phyloP scores from a whole-genome alignment of 169 alveolate species.

The Eimeria praecox region DNA sequence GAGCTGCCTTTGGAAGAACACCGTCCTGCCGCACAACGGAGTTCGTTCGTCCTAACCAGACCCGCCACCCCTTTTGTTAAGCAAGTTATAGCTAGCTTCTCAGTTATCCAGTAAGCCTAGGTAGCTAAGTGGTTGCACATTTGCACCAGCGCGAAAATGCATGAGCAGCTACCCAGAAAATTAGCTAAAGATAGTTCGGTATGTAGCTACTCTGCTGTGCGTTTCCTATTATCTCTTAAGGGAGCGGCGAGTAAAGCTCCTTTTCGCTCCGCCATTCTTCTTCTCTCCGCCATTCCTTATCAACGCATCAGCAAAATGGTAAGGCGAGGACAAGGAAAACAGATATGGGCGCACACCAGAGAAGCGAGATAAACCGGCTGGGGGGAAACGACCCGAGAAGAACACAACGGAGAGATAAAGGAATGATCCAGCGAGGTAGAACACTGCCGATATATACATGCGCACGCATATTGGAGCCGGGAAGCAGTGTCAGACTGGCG shows the following conservation, averaged over 20 bases:
- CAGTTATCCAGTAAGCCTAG: background rate
- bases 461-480: background rate
- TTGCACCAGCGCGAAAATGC: background rate
- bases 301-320: background rate
- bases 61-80: background rate
- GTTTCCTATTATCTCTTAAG: background rate
- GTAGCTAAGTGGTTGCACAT: background rate
- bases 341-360: background rate
- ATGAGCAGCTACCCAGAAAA: background rate
- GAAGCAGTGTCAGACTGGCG: background rate
- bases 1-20: too few species aligned
- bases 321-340: background rate
- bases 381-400: background rate
- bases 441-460: background rate
- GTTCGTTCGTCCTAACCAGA: background rate
- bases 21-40: background rate
- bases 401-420: background rate
- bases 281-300: background rate
- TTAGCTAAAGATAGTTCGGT: background rate
- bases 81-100: background rate
- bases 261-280: background rate
- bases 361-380: background rate
- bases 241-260: background rate
- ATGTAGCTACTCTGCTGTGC: background rate
- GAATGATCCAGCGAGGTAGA: background rate